phyloP scores from a whole-genome alignment of 2,329 filamentous ascomycete species.

The Aspergillus pseudoterreus region DNA sequence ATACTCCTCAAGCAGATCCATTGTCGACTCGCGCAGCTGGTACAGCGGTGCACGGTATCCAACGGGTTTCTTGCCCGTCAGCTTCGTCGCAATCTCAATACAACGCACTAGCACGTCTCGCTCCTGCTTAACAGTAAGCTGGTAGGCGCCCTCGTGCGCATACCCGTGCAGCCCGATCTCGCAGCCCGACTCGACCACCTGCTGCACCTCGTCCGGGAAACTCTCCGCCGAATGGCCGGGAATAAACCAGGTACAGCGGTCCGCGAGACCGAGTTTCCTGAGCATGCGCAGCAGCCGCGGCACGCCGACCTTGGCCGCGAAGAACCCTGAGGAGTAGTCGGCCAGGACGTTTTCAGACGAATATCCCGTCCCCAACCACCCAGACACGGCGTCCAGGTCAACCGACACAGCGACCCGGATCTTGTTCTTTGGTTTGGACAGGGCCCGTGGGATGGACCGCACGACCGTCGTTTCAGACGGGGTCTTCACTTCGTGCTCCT shows the following conservation, averaged over 20 bases:
- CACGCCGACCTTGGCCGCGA: slow-evolving; percentile 55
- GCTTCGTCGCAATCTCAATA: slow-evolving; percentile 66
- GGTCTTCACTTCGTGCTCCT: slow-evolving; percentile 37
- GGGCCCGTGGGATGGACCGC: slow-evolving; percentile 10
- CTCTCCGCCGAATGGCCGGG: slow-evolving; percentile 58
- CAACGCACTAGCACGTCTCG: slow-evolving; percentile 71
- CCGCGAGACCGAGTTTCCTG: slow-evolving; percentile 47
- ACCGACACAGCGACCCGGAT: slow-evolving; percentile 34
- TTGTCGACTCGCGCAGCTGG: slow-evolving; percentile 36
- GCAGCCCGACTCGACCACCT: slow-evolving; percentile 50
- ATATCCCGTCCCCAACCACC: slow-evolving; percentile 56
- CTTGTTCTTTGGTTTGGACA: slow-evolving; percentile 16
- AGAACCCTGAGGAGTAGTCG: slow-evolving; percentile 55
- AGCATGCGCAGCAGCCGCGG: slow-evolving; percentile 54
- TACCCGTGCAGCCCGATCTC: slow-evolving; percentile 58
- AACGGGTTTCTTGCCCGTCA: slow-evolving; percentile 65
- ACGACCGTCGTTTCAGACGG: background rate
- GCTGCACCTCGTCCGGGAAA: slow-evolving; percentile 50
- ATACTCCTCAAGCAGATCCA: slow-evolving; percentile 39
- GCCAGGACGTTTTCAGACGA: slow-evolving; percentile 49
- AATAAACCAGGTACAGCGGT: slow-evolving; percentile 58
- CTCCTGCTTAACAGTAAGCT: slow-evolving; percentile 70
- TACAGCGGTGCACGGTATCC: slow-evolving; percentile 39
- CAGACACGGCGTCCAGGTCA: slow-evolving; percentile 59
- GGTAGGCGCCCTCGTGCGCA: slow-evolving; percentile 66